Base-by-base conservation (phyloP, 1,284 basidiomycete genomes). In the Puccinia polysora region DNA sequence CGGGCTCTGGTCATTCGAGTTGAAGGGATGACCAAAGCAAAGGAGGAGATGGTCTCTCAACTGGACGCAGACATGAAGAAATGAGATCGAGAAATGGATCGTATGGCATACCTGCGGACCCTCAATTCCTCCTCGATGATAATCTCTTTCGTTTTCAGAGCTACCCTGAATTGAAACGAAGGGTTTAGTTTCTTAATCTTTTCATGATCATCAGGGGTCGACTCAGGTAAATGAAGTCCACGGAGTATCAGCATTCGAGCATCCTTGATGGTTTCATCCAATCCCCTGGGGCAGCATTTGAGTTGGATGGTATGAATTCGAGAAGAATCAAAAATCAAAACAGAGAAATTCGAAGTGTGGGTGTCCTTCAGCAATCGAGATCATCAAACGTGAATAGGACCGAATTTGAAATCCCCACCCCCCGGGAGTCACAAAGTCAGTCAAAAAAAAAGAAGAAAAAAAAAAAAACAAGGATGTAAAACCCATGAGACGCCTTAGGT, bases 41-140 rank as follows among this genome's bases (percentile, higher is more conserved):
- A 10, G 32, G 32, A 8, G 12, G 36, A 59, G 34, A 2, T 32
- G 2, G 56, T 32, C 15, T 34, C 20, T 7, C 12, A 36, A 38
- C 3, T 4, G 18, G 7, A 38, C 6, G 7, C 12, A 4, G 5
- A 43, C 12, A 25, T 1, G 15, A 32, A 30, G 5, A 23, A 50
- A 47, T 32, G 32, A 28, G 25, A 10, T n/a, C 1, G 5, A 10
- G 34, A 2, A 15, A 5, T 40, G 34, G 40, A 30, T 55, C 12
- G 2, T 4, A n/a, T 28, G 23, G 32, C 25, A 14, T 10, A 69
- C 67, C 67, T 69, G 30, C 67, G 67, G 4, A 69, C 67, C 18
- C 67, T 43, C 34, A 69, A 49, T 45, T 69, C 67, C 23, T 69
- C 67, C 30, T 69, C 67, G 18, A 69, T 69, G 28, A 69, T 69